Conservation (phyloP, 1,284 basidiomycete species). For the Mycena sp. region DNA sequence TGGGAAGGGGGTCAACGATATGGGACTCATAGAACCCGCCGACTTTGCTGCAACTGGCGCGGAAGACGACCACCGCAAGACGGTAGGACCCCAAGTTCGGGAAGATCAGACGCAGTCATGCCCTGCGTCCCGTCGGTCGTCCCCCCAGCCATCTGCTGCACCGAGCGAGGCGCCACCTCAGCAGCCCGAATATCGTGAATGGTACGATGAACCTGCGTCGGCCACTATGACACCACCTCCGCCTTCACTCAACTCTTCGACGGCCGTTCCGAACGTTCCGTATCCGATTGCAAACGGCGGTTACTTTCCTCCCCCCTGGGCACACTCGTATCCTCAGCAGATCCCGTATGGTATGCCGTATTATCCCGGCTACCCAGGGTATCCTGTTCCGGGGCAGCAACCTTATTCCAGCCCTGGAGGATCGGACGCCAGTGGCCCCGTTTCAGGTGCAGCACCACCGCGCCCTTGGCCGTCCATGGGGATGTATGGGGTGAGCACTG, state of each 20-base stretch:
- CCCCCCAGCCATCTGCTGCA: slow-evolving; percentile 16
- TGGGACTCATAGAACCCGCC: neutral
- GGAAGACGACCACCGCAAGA: neutral
- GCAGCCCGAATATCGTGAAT: slow-evolving; percentile 48
- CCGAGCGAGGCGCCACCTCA: slow-evolving; percentile 24
- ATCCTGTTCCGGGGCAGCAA: slow-evolving; percentile 46
- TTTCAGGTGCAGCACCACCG: slow-evolving; percentile 39
- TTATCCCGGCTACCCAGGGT: slow-evolving; percentile 56
- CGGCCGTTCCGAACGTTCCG: slow-evolving; percentile 43
- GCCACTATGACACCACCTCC: slow-evolving; percentile 40
- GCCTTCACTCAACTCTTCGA: slow-evolving; percentile 38
- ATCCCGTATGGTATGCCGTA: slow-evolving; percentile 63
- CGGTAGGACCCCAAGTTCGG: neutral
- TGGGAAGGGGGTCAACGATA: neutral
- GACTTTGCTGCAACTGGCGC: slow-evolving; percentile 11
- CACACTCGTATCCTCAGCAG: slow-evolving; percentile 59
- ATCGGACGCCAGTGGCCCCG: slow-evolving; percentile 48
- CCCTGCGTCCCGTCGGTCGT: slow-evolving; percentile 28
- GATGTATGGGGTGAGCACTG: slow-evolving; percentile 56
- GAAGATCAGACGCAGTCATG: slow-evolving; percentile 26
- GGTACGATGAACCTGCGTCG: slow-evolving; percentile 49
- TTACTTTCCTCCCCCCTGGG: slow-evolving; percentile 66
- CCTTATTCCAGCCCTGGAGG: slow-evolving; percentile 46
- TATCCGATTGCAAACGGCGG: slow-evolving; percentile 52
- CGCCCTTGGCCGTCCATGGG: slow-evolving; percentile 47